Conservation (phyloP, 306 rosid genomes). For the Macrotyloma uniflorum region DNA sequence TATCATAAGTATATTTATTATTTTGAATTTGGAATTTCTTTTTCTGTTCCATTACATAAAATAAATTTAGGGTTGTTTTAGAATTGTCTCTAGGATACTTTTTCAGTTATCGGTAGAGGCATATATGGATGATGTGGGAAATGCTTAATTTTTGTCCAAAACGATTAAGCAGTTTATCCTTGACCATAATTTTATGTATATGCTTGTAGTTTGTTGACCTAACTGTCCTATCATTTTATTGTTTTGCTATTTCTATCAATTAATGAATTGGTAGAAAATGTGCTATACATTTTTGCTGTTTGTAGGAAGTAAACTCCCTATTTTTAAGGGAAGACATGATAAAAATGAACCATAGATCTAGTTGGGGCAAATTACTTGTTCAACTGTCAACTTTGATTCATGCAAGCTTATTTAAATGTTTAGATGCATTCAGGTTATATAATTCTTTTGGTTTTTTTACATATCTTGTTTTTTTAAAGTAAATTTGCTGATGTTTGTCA, state of each 20-base stretch:
- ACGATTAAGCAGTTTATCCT: background rate
- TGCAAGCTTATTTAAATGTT: constrained; percentile 12
- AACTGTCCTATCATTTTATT: background rate
- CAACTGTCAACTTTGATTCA: background rate
- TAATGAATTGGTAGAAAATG: constrained; percentile 17
- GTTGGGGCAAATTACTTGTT: constrained; percentile 13
- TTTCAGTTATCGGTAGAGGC: background rate
- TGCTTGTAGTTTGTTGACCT: background rate
- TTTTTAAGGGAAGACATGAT: constrained; percentile 1
- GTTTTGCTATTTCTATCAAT: constrained; percentile 19
- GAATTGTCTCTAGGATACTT: background rate
- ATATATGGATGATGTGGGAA: background rate
- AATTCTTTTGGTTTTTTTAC: constrained; percentile 22
- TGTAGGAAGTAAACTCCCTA: background rate
- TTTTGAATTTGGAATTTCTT: background rate
- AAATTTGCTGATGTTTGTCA: background rate
- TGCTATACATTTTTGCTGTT: background rate
- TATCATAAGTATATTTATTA: background rate
- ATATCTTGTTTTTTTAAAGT: constrained; percentile 26
- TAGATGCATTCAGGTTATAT: constrained; percentile 10
- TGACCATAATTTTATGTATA: constrained; percentile 7
- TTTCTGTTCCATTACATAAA: background rate
- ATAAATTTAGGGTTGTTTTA: constrained; percentile 1
- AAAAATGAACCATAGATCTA: background rate
- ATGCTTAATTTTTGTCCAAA: background rate